Evolutionary conservation across 495 filamentous ascomycete genomes (phyloP).

Genomic region (Penicillium paxilli): DNA sequence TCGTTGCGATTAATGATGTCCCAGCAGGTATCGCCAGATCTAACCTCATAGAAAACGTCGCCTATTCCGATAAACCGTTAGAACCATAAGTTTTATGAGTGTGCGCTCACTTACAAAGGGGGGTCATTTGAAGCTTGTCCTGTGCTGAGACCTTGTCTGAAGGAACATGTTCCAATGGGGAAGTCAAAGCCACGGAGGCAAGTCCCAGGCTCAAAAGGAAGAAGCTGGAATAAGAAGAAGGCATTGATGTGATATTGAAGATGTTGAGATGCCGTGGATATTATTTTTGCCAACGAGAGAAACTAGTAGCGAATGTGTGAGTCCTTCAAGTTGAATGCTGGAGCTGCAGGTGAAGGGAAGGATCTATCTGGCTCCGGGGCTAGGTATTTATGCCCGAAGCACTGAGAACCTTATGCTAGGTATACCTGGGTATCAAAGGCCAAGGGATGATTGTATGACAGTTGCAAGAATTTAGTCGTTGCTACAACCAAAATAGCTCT

Average conservation of each 20-base stretch:
- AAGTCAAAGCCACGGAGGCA: slow-evolving; percentile 9
- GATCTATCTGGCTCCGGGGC: not conserved
- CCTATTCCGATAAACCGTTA: slow-evolving; percentile 11
- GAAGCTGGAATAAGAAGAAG: slow-evolving; percentile 1
- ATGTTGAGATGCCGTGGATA: not conserved
- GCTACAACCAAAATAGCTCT: not conserved
- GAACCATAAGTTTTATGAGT: not conserved
- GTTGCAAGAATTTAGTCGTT: not conserved
- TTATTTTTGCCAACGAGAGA: too few relatives aligned
- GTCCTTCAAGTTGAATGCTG: too few relatives aligned
- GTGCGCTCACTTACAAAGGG: slow-evolving; percentile 13
- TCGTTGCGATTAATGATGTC: slow-evolving; percentile 17
- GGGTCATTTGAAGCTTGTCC: not conserved
- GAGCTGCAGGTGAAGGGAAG: too few relatives aligned
- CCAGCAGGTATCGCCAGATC: slow-evolving; percentile 29
- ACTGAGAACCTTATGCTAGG: not conserved
- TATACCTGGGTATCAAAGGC: not conserved
- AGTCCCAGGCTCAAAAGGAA: slow-evolving; percentile 16
- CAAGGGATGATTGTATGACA: not conserved
- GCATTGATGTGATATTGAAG: slow-evolving; percentile 8
- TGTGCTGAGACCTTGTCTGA: not conserved
- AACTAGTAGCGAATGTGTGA: not conserved
- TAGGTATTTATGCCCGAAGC: too few relatives aligned
- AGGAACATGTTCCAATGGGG: slow-evolving; percentile 3
- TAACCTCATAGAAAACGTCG: slow-evolving; percentile 16